Conservation (phyloP, 371 early-diverging fungal genomes). For the Dinochytrium kinnereticum region DNA sequence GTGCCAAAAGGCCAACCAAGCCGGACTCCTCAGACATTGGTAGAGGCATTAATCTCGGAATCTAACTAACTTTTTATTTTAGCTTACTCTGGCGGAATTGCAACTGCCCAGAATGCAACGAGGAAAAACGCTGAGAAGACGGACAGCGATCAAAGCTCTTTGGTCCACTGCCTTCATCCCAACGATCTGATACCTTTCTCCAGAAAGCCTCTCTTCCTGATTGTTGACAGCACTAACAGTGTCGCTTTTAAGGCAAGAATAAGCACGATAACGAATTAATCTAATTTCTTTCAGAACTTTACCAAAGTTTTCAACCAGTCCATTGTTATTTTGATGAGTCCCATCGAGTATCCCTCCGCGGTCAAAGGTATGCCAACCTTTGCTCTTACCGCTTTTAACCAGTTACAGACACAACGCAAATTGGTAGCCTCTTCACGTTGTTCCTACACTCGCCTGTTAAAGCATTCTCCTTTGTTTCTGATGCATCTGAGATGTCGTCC, state of each 20-base stretch:
- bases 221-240: conserved; percentile 89
- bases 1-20: conserved; percentile 55
- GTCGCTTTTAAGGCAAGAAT: conserved; percentile 69
- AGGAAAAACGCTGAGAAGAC: conserved; percentile 47
- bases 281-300: conserved; percentile 36
- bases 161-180: conserved; percentile 81
- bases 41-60: conserved; percentile 2
- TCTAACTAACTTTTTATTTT: neutral
- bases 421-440: conserved; percentile 88
- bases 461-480: conserved; percentile 56
- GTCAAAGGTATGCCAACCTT: conserved; percentile 67
- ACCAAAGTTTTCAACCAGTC: conserved; percentile 87
- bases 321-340: conserved; percentile 87
- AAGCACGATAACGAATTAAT: neutral
- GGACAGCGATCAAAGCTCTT: conserved; percentile 38
- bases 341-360: conserved; percentile 78
- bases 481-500: conserved; percentile 38
- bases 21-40: conserved; percentile 34
- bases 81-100: conserved; percentile 77
- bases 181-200: conserved; percentile 91
- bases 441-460: conserved; percentile 77
- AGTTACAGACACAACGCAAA: conserved; percentile 70
- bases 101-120: conserved; percentile 57
- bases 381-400: too few relatives aligned
- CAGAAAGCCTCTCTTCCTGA: conserved; percentile 89